Conservation (phyloP, 805 yeast genomes). For the Clavispora fructus region DNA sequence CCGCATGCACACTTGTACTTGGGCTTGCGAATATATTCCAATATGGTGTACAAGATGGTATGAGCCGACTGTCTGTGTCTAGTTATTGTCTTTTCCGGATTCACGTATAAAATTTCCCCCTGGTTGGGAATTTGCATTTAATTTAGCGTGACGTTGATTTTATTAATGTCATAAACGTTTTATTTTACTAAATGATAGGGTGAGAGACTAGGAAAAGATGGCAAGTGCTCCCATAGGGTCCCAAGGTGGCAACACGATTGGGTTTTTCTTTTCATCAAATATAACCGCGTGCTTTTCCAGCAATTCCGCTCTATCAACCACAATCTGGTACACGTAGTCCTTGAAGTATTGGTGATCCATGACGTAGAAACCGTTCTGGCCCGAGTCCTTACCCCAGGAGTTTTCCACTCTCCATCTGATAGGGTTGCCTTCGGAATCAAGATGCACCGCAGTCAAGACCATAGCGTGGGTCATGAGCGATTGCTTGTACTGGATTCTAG, state of each 20-base stretch:
- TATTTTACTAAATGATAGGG: background rate
- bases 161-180: background rate
- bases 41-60: too few relatives aligned
- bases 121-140: too few relatives aligned
- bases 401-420: constrained; percentile 70
- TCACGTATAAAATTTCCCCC: too few relatives aligned
- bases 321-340: constrained; percentile 68
- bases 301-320: constrained; percentile 31
- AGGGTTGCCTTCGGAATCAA: constrained; percentile 43
- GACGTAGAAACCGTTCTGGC: constrained; percentile 61
- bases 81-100: too few relatives aligned
- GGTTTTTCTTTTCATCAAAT: constrained; percentile 34
- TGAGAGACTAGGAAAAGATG: background rate
- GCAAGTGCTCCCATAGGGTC: constrained; percentile 81
- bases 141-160: too few relatives aligned
- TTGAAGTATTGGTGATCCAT: constrained; percentile 72
- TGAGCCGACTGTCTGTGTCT: too few relatives aligned
- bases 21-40: background rate
- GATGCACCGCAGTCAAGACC: constrained; percentile 16
- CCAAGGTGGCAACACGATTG: constrained; percentile 65
- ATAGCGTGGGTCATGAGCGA: constrained; percentile 20
- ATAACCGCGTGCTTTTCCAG: constrained; percentile 29
- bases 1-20: background rate
- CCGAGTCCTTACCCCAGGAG: constrained; percentile 70
- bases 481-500: constrained; percentile 15